Evolutionary conservation across 2,329 filamentous ascomycete genomes (phyloP).

Genomic region (Pseudogymnoascus sp.): DNA sequence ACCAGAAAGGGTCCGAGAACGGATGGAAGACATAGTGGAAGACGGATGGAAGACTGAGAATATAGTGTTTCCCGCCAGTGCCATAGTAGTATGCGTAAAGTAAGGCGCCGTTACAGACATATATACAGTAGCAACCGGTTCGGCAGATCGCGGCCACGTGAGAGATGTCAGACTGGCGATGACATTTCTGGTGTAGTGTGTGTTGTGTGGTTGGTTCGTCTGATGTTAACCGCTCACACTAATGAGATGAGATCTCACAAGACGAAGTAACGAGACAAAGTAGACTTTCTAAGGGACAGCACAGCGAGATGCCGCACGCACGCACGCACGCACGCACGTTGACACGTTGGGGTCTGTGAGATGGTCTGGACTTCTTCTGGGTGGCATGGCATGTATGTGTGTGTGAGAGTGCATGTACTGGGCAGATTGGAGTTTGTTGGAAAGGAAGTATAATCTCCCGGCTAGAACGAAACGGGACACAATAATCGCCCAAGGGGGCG

Average conservation of each 20-base stretch:
- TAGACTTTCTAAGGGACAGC: background rate
- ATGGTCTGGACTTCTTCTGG: background rate
- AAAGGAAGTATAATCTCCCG: background rate
- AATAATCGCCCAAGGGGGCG: background rate
- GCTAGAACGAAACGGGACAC: background rate
- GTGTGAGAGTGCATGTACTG: background rate
- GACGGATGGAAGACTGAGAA: background rate
- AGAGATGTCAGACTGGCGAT: background rate
- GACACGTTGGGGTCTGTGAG: background rate
- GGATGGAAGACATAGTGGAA: background rate
- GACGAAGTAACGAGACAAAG: background rate
- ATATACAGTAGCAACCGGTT: background rate
- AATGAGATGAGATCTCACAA: background rate
- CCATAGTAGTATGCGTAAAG: background rate
- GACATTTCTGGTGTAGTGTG: no score
- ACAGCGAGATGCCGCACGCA: background rate
- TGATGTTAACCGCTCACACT: background rate
- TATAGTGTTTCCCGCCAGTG: background rate
- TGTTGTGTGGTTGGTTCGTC: no score
- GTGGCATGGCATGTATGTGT: background rate
- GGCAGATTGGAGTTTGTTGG: background rate
- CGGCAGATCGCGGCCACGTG: background rate
- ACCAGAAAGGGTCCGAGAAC: background rate
- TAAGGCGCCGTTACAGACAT: background rate
- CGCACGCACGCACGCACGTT: background rate